These are phyloP conservation scores for Globisporangium paddicum DNA, from an alignment of 352 stramenopile species.

Conservation along the genomic window DNA sequence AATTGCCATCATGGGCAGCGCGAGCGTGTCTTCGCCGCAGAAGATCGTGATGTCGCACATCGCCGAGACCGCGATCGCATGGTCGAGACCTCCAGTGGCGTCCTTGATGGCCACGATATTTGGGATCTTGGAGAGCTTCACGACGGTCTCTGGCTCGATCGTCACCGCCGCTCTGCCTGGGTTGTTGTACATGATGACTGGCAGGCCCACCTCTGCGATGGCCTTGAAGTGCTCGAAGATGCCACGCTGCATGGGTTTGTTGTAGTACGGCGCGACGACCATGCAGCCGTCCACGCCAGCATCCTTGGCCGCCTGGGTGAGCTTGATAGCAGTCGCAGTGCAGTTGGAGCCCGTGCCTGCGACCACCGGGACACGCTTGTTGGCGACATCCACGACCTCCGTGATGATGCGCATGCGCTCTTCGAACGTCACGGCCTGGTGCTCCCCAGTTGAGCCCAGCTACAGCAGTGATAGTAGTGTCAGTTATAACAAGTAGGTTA, in stretches of 20 bases:
- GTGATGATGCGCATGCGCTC: constrained; percentile 94
- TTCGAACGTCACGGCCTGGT: constrained; percentile 90
- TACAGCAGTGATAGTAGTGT: too few relatives aligned
- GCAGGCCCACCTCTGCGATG: constrained; percentile 81
- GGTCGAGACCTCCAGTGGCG: constrained; percentile 91
- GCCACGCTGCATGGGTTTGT: constrained; percentile 96
- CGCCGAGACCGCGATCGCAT: constrained; percentile 73
- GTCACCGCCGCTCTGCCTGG: constrained; percentile 78
- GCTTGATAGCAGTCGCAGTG: constrained; percentile 73
- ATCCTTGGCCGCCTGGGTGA: constrained; percentile 89
- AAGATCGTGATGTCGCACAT: constrained; percentile 90
- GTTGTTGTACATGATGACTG: constrained; percentile 97
- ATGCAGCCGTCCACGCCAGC: constrained; percentile 93
- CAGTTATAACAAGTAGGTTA: too few relatives aligned
- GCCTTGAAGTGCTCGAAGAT: constrained; percentile 94
- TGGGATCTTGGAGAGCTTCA: background rate
- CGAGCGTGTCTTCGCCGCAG: constrained; percentile 89
- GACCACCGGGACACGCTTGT: constrained; percentile 90
- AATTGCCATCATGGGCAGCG: constrained; percentile 87
- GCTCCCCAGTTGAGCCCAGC: constrained; percentile 97
- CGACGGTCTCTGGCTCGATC: constrained; percentile 47
- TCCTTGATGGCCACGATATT: constrained; percentile 96
- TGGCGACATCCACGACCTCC: constrained; percentile 76
- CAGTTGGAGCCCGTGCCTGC: constrained; percentile 95
- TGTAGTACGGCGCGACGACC: constrained; percentile 98